These are phyloP conservation scores for Didymella keratinophila DNA, from an alignment of 2,329 filamentous ascomycete genomes.

Conservation along the genomic window DNA sequence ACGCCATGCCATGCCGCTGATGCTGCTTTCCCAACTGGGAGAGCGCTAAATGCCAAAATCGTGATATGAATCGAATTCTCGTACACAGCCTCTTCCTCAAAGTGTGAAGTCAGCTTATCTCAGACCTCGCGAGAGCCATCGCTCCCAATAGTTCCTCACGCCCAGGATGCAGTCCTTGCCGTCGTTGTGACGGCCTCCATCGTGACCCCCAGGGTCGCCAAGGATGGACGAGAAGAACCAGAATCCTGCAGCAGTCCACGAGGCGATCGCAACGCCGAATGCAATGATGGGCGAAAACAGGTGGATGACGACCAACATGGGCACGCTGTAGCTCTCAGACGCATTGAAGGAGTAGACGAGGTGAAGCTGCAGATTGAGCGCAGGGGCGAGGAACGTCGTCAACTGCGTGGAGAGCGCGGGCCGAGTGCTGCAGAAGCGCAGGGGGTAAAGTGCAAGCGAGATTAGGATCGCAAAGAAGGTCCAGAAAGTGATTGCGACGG, in stretches of 20 bases:
- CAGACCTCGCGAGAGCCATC: slow-evolving; percentile 59
- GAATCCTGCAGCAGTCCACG: slow-evolving; percentile 68
- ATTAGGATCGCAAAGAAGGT: slow-evolving; percentile 59
- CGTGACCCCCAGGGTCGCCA: slow-evolving; percentile 67
- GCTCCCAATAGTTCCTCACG: slow-evolving; percentile 67
- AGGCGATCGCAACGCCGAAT: slow-evolving; percentile 62
- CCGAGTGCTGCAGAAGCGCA: slow-evolving; percentile 62
- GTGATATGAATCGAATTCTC: slow-evolving; percentile 6
- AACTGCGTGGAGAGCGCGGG: slow-evolving; percentile 60
- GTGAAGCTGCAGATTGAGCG: slow-evolving; percentile 61
- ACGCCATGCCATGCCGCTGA: slow-evolving; percentile 36
- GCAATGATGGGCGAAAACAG: slow-evolving; percentile 65
- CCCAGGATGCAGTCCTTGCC: slow-evolving; percentile 66
- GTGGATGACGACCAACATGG: slow-evolving; percentile 61
- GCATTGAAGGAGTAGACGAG: slow-evolving; percentile 55
- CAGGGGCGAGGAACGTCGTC: slow-evolving; percentile 61
- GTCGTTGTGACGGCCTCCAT: slow-evolving; percentile 62
- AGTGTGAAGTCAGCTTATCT: slow-evolving; percentile 19
- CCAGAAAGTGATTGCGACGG: slow-evolving; percentile 62
- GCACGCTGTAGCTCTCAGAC: slow-evolving; percentile 49
- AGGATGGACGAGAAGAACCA: slow-evolving; percentile 69
- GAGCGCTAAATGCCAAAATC: slow-evolving; percentile 7
- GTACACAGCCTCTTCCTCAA: slow-evolving; percentile 1
- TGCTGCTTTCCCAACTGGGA: slow-evolving; percentile 19
- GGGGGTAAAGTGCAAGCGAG: slow-evolving; percentile 58